A percentile compares a stretch with the other conserved stretches of the same genome.
Conservation (phyloP, 2,329 filamentous ascomycete genomes). For the Cytospora leucostoma region DNA sequence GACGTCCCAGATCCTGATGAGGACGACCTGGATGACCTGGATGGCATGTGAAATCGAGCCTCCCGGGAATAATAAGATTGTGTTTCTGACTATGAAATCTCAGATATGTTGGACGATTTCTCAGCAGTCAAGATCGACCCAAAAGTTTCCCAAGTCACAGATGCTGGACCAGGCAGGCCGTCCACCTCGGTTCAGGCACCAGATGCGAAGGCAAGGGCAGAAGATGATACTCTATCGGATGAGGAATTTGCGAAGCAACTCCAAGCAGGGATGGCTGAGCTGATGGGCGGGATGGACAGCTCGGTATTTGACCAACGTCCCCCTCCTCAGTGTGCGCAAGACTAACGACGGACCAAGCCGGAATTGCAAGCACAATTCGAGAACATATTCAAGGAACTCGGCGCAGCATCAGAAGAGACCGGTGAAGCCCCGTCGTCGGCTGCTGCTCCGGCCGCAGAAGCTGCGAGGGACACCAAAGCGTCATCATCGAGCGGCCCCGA, state of each 20-base stretch:
- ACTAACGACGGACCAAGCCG: constrained; percentile 43
- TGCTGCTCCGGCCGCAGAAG: constrained; percentile 30
- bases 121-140: constrained; percentile 61
- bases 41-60: constrained; percentile 59
- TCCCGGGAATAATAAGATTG: constrained; percentile 3
- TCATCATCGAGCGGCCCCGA: constrained; percentile 44
- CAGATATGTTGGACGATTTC: constrained; percentile 94
- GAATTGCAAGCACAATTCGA: constrained; percentile 81
- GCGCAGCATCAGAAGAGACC: constrained; percentile 49
- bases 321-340: not conserved
- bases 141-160: constrained; percentile 40
- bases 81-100: constrained; percentile 23
- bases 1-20: constrained; percentile 87
- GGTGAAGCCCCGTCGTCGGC: constrained; percentile 33
- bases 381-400: constrained; percentile 72
- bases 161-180: constrained; percentile 31
- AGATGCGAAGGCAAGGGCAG: constrained; percentile 31
- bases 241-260: constrained; percentile 82
- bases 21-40: constrained; percentile 87
- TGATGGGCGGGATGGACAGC: constrained; percentile 71
- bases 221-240: constrained; percentile 57
- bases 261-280: constrained; percentile 84
- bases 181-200: constrained; percentile 30
- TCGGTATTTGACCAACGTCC: constrained; percentile 46
- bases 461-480: constrained; percentile 32